Conservation (phyloP, 2,329 filamentous ascomycete genomes). For the Epichloe amarillans region DNA sequence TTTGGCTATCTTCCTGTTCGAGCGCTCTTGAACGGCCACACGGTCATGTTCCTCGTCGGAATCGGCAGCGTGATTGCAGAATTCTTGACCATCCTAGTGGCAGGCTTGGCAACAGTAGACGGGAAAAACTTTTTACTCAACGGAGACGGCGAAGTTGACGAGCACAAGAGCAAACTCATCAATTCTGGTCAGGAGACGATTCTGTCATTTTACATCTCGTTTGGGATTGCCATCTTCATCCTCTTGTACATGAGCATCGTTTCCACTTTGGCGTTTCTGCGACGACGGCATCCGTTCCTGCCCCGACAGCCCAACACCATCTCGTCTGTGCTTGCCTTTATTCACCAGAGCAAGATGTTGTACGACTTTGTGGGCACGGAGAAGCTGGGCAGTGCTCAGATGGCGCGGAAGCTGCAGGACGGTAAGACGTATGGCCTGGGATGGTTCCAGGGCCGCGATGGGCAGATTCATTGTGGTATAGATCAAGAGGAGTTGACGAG, state of each 20-base stretch:
- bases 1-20: constrained; percentile 51
- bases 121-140: constrained; percentile 42
- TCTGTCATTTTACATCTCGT: constrained; percentile 52
- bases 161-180: constrained; percentile 15
- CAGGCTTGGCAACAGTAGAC: constrained; percentile 50
- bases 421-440: constrained; percentile 60
- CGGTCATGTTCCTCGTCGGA: constrained; percentile 53
- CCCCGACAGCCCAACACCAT: constrained; percentile 71
- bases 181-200: constrained; percentile 46
- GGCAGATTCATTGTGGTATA: constrained; percentile 60
- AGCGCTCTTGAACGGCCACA: constrained; percentile 50
- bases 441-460: constrained; percentile 64
- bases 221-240: constrained; percentile 48
- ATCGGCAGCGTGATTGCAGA: constrained; percentile 62
- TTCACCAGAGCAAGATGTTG: constrained; percentile 71
- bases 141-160: constrained; percentile 7
- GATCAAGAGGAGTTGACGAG: constrained; percentile 61
- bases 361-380: constrained; percentile 61
- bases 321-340: constrained; percentile 60
- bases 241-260: constrained; percentile 51
- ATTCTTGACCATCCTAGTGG: constrained; percentile 55
- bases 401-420: constrained; percentile 45
- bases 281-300: constrained; percentile 55
- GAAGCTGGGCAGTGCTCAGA: constrained; percentile 44
- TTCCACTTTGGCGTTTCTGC: constrained; percentile 44